These are phyloP conservation scores for Rhodotorula sphaerocarpa DNA, from an alignment of 768 basidiomycete genomes.

Conservation along the genomic window DNA sequence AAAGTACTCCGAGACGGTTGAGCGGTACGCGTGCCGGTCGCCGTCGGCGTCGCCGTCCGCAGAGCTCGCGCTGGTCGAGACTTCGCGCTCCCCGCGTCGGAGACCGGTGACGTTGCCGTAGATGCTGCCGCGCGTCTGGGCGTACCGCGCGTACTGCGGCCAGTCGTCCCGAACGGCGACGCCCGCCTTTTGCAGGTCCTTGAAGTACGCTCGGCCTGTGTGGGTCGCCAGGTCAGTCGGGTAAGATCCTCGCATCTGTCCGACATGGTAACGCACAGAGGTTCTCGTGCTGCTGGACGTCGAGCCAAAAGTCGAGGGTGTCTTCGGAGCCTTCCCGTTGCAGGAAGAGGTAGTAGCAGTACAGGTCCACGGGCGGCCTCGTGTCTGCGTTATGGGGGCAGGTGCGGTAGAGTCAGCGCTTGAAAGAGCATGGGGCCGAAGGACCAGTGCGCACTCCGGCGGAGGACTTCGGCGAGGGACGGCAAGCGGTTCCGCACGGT, in stretches of 20 bases:
- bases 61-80: not conserved
- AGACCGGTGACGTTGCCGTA: constrained; percentile 50
- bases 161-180: constrained; percentile 89
- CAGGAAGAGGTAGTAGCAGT: constrained; percentile 73
- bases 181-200: constrained; percentile 92
- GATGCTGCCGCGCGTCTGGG: constrained; percentile 70
- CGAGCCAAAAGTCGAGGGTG: constrained; percentile 95
- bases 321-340: constrained; percentile 95
- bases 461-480: constrained; percentile 23
- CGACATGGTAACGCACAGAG: constrained; percentile 53
- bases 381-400: constrained; percentile 20
- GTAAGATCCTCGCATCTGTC: too few relatives aligned
- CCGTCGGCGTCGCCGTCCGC: not conserved
- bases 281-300: constrained; percentile 98
- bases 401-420: constrained; percentile 30
- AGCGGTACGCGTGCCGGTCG: not conserved
- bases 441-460: constrained; percentile 9
- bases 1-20: not conserved
- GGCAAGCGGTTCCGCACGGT: constrained; percentile 18
- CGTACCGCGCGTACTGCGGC: constrained; percentile 97
- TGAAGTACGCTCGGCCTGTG: constrained; percentile 77
- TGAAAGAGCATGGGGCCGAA: not conserved
- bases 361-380: constrained; percentile 84
- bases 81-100: not conserved
- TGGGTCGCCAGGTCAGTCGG: not conserved